phyloP scores from a whole-genome alignment of 2,329 filamentous ascomycete species.

The Calonectria henricotiae region DNA sequence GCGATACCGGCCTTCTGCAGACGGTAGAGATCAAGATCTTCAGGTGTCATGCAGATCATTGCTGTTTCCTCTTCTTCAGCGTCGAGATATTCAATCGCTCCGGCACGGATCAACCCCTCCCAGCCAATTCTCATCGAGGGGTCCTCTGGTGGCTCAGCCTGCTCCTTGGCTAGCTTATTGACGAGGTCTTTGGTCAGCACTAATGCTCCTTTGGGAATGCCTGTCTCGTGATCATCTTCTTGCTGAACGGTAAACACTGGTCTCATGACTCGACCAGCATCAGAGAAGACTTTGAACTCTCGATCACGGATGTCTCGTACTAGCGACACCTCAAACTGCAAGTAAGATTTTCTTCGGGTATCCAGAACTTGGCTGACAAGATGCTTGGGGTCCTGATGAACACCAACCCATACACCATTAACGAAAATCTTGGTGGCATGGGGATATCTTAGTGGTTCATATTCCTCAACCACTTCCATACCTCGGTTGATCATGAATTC shows the following conservation, averaged over 20 bases:
- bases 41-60: slow-evolving; percentile 99
- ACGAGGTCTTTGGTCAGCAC: slow-evolving; percentile 87
- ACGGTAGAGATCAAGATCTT: slow-evolving; percentile 88
- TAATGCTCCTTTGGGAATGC: slow-evolving; percentile 76
- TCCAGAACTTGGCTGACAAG: slow-evolving; percentile 85
- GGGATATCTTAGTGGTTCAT: slow-evolving; percentile 87
- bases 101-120: slow-evolving; percentile 86
- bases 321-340: slow-evolving; percentile 94
- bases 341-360: slow-evolving; percentile 84
- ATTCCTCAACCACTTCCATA: slow-evolving; percentile 98
- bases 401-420: slow-evolving; percentile 98
- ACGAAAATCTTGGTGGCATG: slow-evolving; percentile 98
- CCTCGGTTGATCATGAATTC: slow-evolving; percentile 97
- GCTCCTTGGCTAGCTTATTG: slow-evolving; percentile 82
- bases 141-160: slow-evolving; percentile 77
- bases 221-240: slow-evolving; percentile 80
- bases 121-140: slow-evolving; percentile 82
- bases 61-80: slow-evolving; percentile 98
- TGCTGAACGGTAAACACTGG: slow-evolving; percentile 96
- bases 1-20: slow-evolving; percentile 78
- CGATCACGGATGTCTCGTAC: slow-evolving; percentile 97
- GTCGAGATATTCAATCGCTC: slow-evolving; percentile 95
- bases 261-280: slow-evolving; percentile 94
- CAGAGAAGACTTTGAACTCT: slow-evolving; percentile 99
- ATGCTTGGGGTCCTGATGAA: slow-evolving; percentile 90